Evolutionary conservation across 2,329 filamentous ascomycete genomes (phyloP).

Genomic region (Pseudogymnoascus sp.): DNA sequence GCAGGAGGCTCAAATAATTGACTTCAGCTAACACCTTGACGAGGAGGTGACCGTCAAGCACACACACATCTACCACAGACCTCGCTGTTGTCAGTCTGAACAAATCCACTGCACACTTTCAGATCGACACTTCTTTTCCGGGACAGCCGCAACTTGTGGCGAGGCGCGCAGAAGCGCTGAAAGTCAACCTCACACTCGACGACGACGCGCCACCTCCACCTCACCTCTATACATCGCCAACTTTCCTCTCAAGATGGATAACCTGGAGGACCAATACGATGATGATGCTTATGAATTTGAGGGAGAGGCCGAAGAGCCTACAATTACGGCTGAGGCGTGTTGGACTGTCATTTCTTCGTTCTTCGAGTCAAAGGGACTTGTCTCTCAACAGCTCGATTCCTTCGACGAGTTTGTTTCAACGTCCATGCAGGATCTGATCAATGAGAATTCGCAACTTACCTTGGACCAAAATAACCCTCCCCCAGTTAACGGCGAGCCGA

Average conservation of each 20-base stretch:
- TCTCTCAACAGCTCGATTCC: constrained; percentile 95
- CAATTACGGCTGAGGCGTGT: constrained; percentile 93
- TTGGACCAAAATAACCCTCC: constrained; percentile 86
- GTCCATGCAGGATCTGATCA: constrained; percentile 89
- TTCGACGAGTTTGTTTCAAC: constrained; percentile 95
- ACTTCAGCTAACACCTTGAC: background rate
- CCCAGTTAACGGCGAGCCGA: constrained; percentile 64
- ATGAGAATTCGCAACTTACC: constrained; percentile 85
- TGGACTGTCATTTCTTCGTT: constrained; percentile 97
- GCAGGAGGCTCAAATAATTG: constrained; percentile 5
- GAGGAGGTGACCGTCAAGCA: constrained; percentile 1
- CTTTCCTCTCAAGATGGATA: constrained; percentile 23
- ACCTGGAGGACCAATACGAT: constrained; percentile 37
- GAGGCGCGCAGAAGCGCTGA: constrained; percentile 8
- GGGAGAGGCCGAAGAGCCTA: constrained; percentile 57
- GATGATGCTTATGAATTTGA: constrained; percentile 60
- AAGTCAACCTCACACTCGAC: background rate
- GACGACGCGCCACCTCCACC: constrained; percentile 9
- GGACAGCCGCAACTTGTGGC: constrained; percentile 5
- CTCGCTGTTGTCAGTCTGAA: background rate
- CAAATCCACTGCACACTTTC: background rate
- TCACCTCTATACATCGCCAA: background rate
- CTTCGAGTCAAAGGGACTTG: constrained; percentile 91
- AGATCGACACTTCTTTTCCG: background rate
- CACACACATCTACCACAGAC: background rate